Evolutionary conservation across 768 basidiomycete species (phyloP).

Genomic region (Termitomyces bulborhizus): DNA sequence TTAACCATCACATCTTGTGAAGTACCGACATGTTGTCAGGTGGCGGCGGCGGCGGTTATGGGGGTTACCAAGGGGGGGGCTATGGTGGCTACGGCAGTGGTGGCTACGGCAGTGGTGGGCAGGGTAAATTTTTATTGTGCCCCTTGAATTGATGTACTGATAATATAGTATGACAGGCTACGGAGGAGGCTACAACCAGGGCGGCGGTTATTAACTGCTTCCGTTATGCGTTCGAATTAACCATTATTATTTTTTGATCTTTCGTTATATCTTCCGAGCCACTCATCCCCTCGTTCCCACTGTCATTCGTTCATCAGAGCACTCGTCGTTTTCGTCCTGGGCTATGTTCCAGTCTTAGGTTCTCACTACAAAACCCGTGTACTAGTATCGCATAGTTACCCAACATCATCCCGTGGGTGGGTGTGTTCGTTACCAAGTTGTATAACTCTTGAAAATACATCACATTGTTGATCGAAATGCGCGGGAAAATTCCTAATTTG

Average conservation of each 20-base stretch:
- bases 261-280: slow-evolving; percentile 17
- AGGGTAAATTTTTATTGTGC: slow-evolving; percentile 10
- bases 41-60: background rate
- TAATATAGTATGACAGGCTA: background rate
- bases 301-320: slow-evolving; percentile 31
- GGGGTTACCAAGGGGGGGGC: slow-evolving; percentile 5
- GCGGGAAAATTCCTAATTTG: background rate
- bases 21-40: background rate
- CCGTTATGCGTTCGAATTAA: background rate
- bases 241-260: slow-evolving; percentile 9
- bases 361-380: slow-evolving; percentile 36
- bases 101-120: slow-evolving; percentile 13
- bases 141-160: background rate
- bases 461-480: background rate
- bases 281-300: slow-evolving; percentile 28
- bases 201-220: slow-evolving; percentile 21
- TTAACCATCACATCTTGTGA: background rate
- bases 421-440: slow-evolving; percentile 16
- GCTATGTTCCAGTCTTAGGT: slow-evolving; percentile 29
- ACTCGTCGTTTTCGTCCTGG: slow-evolving; percentile 32
- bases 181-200: slow-evolving; percentile 16
- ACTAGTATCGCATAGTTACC: slow-evolving; percentile 30
- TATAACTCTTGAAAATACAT: slow-evolving; percentile 12
- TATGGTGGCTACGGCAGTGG: slow-evolving; percentile 1
- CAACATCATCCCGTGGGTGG: slow-evolving; percentile 11